A percentile compares a stretch with the other conserved stretches of the same genome.
Evolutionary conservation across 345 rosid species (phyloP).

Genomic region (Litchi chinensis): DNA sequence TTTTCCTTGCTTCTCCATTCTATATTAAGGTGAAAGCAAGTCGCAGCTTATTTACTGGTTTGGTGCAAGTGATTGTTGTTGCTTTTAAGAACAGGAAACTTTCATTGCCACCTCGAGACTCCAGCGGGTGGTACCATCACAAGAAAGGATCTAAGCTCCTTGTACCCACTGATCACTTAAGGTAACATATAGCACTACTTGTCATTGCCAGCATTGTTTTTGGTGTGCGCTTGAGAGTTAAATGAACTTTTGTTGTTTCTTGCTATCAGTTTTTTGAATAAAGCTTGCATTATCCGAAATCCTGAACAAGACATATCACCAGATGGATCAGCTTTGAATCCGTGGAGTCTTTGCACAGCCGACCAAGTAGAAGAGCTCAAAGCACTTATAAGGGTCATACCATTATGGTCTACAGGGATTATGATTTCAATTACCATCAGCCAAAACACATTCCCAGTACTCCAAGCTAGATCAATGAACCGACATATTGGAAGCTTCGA

Average conservation of each 20-base stretch:
- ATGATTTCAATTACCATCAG: slow-evolving; percentile 59
- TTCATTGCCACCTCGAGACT: slow-evolving; percentile 41
- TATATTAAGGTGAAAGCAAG: slow-evolving; percentile 46
- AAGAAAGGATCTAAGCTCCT: slow-evolving; percentile 45
- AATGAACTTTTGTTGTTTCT: slow-evolving; percentile 16
- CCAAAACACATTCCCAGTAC: slow-evolving; percentile 62
- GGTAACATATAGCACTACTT: slow-evolving; percentile 32
- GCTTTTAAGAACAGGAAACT: slow-evolving; percentile 52
- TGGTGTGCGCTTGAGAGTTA: slow-evolving; percentile 4
- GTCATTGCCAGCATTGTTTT: neutral
- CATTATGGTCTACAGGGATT: slow-evolving; percentile 80
- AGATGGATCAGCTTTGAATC: slow-evolving; percentile 63
- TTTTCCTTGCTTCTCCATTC: slow-evolving; percentile 50
- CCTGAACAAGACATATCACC: slow-evolving; percentile 48
- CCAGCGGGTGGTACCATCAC: slow-evolving; percentile 47
- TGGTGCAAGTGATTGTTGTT: slow-evolving; percentile 52
- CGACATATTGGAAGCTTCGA: slow-evolving; percentile 62
- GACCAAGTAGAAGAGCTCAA: slow-evolving; percentile 86
- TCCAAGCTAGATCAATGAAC: slow-evolving; percentile 77
- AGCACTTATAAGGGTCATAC: slow-evolving; percentile 62
- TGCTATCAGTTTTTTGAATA: slow-evolving; percentile 63
- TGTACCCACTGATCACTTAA: slow-evolving; percentile 54
- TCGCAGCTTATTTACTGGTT: slow-evolving; percentile 53
- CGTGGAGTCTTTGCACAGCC: slow-evolving; percentile 77
- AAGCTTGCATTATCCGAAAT: slow-evolving; percentile 59